phyloP scores from a whole-genome alignment of 495 filamentous ascomycete species.

The Amniculicola lignicola region DNA sequence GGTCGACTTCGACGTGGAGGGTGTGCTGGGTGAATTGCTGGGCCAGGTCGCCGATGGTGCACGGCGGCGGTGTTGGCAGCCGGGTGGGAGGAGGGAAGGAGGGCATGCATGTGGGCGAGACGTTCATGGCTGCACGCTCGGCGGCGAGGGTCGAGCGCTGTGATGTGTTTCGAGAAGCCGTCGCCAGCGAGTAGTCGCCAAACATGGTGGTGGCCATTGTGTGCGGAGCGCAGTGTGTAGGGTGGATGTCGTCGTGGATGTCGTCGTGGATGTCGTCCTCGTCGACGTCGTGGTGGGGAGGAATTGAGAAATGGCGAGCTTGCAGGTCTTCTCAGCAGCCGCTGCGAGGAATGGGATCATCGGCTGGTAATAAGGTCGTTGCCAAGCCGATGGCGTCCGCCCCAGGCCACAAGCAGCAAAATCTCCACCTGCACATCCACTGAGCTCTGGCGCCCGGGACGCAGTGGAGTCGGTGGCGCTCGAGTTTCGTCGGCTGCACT shows the following conservation, averaged over 20 bases:
- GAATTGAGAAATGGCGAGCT: background rate
- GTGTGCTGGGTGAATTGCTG: constrained; percentile 21
- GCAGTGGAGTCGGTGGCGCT: too few relatives aligned
- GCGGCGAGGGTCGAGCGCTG: constrained; percentile 11
- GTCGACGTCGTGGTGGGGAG: background rate
- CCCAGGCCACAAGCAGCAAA: too few relatives aligned
- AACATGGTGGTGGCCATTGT: constrained; percentile 22
- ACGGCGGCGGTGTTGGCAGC: constrained; percentile 18
- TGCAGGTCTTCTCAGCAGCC: background rate
- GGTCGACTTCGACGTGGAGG: constrained; percentile 13
- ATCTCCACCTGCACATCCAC: too few relatives aligned
- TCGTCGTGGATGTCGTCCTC: background rate
- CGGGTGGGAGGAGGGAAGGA: background rate
- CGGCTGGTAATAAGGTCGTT: too few relatives aligned
- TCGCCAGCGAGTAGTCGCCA: constrained; percentile 31
- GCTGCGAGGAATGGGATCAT: too few relatives aligned
- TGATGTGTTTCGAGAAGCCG: constrained; percentile 17
- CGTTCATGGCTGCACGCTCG: constrained; percentile 26
- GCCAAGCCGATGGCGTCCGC: too few relatives aligned
- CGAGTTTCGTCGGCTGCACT: too few relatives aligned
- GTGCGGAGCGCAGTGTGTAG: too few relatives aligned
- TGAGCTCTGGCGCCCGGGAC: too few relatives aligned
- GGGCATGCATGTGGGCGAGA: constrained; percentile 27
- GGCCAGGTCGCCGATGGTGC: constrained; percentile 27
- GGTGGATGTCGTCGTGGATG: too few relatives aligned